A percentile compares a stretch with the other conserved stretches of the same genome.
These are phyloP conservation scores for Penicillium salamii DNA, from an alignment of 495 filamentous ascomycete species.

Conservation along the genomic window DNA sequence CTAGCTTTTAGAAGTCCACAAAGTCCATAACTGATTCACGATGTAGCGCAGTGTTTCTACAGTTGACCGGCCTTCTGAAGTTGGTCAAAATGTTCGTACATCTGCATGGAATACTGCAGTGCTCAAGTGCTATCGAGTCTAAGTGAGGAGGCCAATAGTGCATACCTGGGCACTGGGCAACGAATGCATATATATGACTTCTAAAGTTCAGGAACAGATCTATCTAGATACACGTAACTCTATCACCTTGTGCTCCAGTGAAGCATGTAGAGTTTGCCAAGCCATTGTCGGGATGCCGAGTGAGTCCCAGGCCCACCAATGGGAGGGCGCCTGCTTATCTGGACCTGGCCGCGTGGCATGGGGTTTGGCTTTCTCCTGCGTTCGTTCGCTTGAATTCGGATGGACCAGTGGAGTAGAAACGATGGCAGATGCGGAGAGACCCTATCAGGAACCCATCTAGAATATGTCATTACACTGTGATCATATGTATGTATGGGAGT, in stretches of 20 bases:
- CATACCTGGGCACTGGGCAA: too few relatives aligned
- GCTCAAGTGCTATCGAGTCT: too few relatives aligned
- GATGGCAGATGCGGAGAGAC: too few relatives aligned
- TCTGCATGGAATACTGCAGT: too few relatives aligned
- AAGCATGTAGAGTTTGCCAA: background rate
- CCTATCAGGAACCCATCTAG: background rate
- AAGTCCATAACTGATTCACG: too few relatives aligned
- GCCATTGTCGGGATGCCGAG: constrained; percentile 23
- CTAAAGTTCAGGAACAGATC: too few relatives aligned
- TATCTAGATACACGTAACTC: too few relatives aligned
- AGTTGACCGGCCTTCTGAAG: too few relatives aligned
- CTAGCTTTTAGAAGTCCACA: too few relatives aligned
- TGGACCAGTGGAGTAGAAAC: constrained; percentile 1
- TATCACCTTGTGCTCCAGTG: background rate
- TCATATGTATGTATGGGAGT: too few relatives aligned
- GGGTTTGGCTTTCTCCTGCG: constrained; percentile 10
- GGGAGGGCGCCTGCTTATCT: constrained; percentile 27
- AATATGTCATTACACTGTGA: background rate
- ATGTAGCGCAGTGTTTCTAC: too few relatives aligned
- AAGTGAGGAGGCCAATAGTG: constrained; percentile 12
- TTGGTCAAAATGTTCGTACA: too few relatives aligned
- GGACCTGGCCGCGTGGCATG: constrained; percentile 13
- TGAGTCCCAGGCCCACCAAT: constrained; percentile 19
- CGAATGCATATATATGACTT: background rate
- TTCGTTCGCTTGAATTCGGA: constrained; percentile 4